These are phyloP conservation scores for Dipodascus geniculatus DNA, from an alignment of 805 yeast genomes.

Conservation along the genomic window DNA sequence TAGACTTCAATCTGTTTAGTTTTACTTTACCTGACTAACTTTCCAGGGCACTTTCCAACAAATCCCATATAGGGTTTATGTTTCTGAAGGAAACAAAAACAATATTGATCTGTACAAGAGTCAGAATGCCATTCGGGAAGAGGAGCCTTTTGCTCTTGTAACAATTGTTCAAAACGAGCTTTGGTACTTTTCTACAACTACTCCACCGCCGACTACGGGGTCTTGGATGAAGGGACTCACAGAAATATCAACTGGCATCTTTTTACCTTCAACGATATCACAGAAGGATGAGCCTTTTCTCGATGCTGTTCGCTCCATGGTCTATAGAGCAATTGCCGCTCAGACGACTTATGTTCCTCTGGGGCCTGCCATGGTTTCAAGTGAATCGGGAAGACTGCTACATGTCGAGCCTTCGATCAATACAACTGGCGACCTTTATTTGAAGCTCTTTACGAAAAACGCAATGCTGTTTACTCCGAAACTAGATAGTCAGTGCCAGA, in stretches of 20 bases:
- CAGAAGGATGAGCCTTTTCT: constrained; percentile 17
- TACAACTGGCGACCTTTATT: constrained; percentile 15
- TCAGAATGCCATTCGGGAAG: constrained; percentile 12
- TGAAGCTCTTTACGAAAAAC: constrained; percentile 11
- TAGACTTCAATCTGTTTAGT: background rate
- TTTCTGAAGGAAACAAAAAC: constrained; percentile 3
- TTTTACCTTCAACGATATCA: constrained; percentile 15
- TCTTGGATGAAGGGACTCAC: constrained; percentile 14
- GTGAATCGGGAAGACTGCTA: constrained; percentile 9
- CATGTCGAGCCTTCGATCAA: constrained; percentile 14
- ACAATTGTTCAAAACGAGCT: constrained; percentile 15
- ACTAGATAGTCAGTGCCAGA: background rate
- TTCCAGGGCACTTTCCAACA: constrained; percentile 11
- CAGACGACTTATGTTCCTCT: constrained; percentile 11
- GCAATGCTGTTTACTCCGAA: constrained; percentile 1
- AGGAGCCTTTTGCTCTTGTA: constrained; percentile 13
- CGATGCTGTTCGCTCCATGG: constrained; percentile 11
- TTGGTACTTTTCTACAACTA: constrained; percentile 19
- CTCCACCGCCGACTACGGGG: constrained; percentile 9
- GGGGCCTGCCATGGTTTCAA: constrained; percentile 10
- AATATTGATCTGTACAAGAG: constrained; percentile 7
- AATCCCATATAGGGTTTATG: constrained; percentile 17
- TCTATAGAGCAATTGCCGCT: constrained; percentile 8
- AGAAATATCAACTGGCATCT: constrained; percentile 20
- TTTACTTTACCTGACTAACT: background rate